Evolutionary conservation across 495 filamentous ascomycete species (phyloP).

Genomic region (Aspergillus taichungensis): DNA sequence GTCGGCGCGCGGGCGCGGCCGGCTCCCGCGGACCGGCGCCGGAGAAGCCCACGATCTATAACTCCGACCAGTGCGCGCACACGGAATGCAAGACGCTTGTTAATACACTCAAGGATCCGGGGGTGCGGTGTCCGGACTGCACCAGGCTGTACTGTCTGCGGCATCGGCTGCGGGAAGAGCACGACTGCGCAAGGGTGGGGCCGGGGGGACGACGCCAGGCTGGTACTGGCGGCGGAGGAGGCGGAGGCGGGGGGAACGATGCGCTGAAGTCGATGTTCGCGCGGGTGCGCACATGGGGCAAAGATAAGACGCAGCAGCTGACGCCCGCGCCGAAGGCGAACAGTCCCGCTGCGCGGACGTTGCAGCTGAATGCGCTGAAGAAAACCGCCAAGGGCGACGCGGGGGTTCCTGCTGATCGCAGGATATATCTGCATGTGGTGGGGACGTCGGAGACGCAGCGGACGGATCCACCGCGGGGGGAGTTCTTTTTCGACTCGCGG

Average conservation of each 20-base stretch:
- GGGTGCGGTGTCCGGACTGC: slow-evolving; percentile 72
- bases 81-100: slow-evolving; percentile 75
- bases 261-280: slow-evolving; percentile 52
- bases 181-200: slow-evolving; percentile 66
- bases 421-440: slow-evolving; percentile 80
- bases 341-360: slow-evolving; percentile 46
- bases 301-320: slow-evolving; percentile 42
- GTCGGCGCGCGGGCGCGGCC: slow-evolving; percentile 32
- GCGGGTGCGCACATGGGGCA: slow-evolving; percentile 58
- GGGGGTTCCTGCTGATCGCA: slow-evolving; percentile 64
- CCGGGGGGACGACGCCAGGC: slow-evolving; percentile 52
- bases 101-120: slow-evolving; percentile 68
- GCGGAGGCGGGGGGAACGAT: slow-evolving; percentile 24
- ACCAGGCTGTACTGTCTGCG: slow-evolving; percentile 84
- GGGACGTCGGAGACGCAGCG: slow-evolving; percentile 65
- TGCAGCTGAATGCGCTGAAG: slow-evolving; percentile 68
- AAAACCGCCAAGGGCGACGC: slow-evolving; percentile 82
- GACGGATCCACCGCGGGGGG: slow-evolving; percentile 64
- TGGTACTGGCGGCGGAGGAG: neutral
- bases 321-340: slow-evolving; percentile 51
- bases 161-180: slow-evolving; percentile 79
- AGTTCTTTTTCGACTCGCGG: slow-evolving; percentile 76
- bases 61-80: slow-evolving; percentile 64
- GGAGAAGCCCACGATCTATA: slow-evolving; percentile 47
- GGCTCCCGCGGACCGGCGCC: slow-evolving; percentile 15